phyloP scores from a whole-genome alignment of 2,329 filamentous ascomycete species.

The Clarireedia sp. region DNA sequence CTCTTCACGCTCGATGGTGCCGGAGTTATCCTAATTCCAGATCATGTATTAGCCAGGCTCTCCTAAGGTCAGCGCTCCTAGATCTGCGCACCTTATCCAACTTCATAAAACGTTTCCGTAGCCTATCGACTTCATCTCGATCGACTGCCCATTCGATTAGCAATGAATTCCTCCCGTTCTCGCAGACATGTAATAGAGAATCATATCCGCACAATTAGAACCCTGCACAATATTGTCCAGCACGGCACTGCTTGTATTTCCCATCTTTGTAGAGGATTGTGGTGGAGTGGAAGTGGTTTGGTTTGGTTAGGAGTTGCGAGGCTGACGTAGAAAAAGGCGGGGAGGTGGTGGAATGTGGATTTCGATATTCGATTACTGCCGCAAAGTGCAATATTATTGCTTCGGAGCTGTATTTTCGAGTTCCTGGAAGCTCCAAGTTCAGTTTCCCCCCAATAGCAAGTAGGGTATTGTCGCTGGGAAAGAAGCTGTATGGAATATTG shows the following conservation, averaged over 20 bases:
- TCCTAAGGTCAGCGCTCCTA: not conserved
- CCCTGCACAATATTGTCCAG: conserved; percentile 94
- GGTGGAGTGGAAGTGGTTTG: conserved; percentile 11
- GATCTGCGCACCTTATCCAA: conserved; percentile 71
- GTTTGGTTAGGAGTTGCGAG: not conserved
- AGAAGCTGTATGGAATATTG: not conserved
- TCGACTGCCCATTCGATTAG: conserved; percentile 56
- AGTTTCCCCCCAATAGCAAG: not conserved
- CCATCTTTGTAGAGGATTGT: conserved; percentile 39
- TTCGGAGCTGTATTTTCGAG: not conserved
- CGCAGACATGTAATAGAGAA: not conserved
- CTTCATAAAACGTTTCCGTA: conserved; percentile 98
- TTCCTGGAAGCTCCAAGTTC: not conserved
- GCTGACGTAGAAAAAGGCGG: not conserved
- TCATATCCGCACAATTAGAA: conserved; percentile 69
- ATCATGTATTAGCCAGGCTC: not conserved
- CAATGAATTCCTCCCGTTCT: not conserved
- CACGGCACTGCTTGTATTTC: conserved; percentile 64
- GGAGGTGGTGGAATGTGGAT: not conserved
- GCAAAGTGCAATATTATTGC: not conserved
- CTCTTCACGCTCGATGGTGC: conserved; percentile 96
- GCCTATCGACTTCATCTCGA: conserved; percentile 89
- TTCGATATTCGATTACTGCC: not conserved
- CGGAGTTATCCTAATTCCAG: conserved; percentile 76
- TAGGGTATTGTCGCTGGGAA: not conserved